These are phyloP conservation scores for Cladosporium sp. DNA, from an alignment of 2,329 filamentous ascomycete genomes.

Conservation along the genomic window DNA sequence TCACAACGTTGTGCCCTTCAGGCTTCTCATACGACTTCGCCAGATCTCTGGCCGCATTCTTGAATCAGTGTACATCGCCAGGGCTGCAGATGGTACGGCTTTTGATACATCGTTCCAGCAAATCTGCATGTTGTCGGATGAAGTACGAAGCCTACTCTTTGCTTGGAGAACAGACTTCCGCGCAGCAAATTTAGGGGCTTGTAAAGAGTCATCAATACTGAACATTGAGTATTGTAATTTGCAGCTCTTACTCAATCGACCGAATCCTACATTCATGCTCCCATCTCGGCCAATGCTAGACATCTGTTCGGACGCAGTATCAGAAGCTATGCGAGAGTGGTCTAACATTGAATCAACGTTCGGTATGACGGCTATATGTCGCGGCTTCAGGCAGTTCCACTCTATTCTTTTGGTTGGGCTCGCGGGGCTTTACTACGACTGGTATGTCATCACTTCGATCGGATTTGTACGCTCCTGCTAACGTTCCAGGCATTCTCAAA, in stretches of 20 bases:
- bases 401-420: not conserved
- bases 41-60: constrained; percentile 3
- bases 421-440: not conserved
- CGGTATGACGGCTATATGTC: not conserved
- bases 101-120: constrained; percentile 1
- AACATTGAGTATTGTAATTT: constrained; percentile 5
- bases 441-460: not conserved
- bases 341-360: not conserved
- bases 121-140: not conserved
- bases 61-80: not conserved
- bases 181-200: not conserved
- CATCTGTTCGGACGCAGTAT: not conserved
- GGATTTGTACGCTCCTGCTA: not conserved
- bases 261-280: constrained; percentile 2
- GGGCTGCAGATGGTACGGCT: not conserved
- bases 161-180: not conserved
- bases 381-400: not conserved
- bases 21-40: not conserved
- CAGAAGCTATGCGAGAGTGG: constrained; percentile 4
- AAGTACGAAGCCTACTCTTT: not conserved
- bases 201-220: not conserved
- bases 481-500: not conserved
- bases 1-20: not conserved
- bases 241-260: constrained; percentile 1
- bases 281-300: constrained; percentile 3